A percentile compares a stretch with the other conserved stretches of the same genome.
phyloP scores from a whole-genome alignment of 2,329 filamentous ascomycete genomes.

The Dryadomyces quercivorus region DNA sequence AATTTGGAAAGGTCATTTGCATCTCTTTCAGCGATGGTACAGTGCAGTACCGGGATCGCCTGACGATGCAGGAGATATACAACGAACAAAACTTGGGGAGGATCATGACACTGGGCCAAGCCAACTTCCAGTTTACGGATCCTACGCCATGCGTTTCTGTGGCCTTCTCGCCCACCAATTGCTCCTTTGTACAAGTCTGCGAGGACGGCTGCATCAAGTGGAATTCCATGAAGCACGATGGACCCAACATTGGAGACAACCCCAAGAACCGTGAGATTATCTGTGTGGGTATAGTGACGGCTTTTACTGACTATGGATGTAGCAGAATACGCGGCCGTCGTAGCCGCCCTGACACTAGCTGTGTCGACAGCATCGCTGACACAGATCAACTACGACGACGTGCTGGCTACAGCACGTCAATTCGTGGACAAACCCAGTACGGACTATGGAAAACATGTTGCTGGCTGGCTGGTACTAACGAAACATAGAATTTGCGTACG shows the following conservation, averaged over 20 bases:
- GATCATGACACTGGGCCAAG: constrained; percentile 61
- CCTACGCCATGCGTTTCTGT: constrained; percentile 41
- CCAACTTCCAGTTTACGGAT: constrained; percentile 61
- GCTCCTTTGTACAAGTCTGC: constrained; percentile 44
- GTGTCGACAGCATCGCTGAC: constrained; percentile 32
- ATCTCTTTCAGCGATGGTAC: constrained; percentile 70
- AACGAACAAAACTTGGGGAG: constrained; percentile 50
- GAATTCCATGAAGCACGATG: constrained; percentile 39
- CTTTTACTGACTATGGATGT: constrained; percentile 6
- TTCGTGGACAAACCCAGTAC: constrained; percentile 25
- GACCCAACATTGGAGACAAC: constrained; percentile 33
- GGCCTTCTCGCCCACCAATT: constrained; percentile 48
- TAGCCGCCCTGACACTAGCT: constrained; percentile 48
- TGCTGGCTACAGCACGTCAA: constrained; percentile 55
- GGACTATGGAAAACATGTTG: constrained; percentile 3
- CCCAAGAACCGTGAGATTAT: constrained; percentile 33
- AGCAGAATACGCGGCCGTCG: constrained; percentile 44
- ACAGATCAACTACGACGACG: constrained; percentile 51
- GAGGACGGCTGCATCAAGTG: constrained; percentile 48
- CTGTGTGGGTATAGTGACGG: no score
- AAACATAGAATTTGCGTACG: constrained; percentile 40
- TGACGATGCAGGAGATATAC: constrained; percentile 57
- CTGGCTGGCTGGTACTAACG: neutral
- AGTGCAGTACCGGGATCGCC: constrained; percentile 67
- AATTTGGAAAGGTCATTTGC: constrained; percentile 59